Evolutionary conservation across 2,329 filamentous ascomycete species (phyloP).

Genomic region (Pseudomassariella vexata): DNA sequence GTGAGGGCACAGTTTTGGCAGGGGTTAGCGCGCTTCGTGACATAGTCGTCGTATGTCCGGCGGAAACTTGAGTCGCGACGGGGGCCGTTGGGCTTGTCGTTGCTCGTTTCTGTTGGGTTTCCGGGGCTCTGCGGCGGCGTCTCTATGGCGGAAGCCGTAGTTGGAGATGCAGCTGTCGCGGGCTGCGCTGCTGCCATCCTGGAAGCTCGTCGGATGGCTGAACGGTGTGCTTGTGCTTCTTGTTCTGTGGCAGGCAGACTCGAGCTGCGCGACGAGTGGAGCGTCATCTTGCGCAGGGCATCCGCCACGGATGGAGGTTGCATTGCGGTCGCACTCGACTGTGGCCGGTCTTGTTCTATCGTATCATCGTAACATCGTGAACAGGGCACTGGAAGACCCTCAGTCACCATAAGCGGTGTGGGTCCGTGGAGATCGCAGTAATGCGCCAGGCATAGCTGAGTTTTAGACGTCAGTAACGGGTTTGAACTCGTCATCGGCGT

Average conservation of each 20-base stretch:
- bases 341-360: conserved; percentile 29
- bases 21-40: conserved; percentile 56
- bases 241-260: conserved; percentile 38
- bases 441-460: conserved; percentile 64
- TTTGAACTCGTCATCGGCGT: conserved; percentile 16
- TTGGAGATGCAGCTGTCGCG: conserved; percentile 21
- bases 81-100: conserved; percentile 14
- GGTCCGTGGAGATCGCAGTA: conserved; percentile 67
- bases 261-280: conserved; percentile 34
- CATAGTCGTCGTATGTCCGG: conserved; percentile 60
- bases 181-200: conserved; percentile 13
- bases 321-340: conserved; percentile 31
- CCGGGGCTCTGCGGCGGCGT: conserved; percentile 52
- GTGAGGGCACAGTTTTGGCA: conserved; percentile 67
- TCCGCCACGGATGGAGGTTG: conserved; percentile 36
- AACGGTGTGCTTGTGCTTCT: conserved; percentile 36
- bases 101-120: not conserved
- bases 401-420: conserved; percentile 64
- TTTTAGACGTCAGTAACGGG: conserved; percentile 33
- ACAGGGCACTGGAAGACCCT: conserved; percentile 58
- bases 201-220: conserved; percentile 35
- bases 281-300: conserved; percentile 40
- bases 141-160: conserved; percentile 39
- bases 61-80: conserved; percentile 55
- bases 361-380: conserved; percentile 49